phyloP scores from a whole-genome alignment of 495 filamentous ascomycete species.

The Letharia columbiana region DNA sequence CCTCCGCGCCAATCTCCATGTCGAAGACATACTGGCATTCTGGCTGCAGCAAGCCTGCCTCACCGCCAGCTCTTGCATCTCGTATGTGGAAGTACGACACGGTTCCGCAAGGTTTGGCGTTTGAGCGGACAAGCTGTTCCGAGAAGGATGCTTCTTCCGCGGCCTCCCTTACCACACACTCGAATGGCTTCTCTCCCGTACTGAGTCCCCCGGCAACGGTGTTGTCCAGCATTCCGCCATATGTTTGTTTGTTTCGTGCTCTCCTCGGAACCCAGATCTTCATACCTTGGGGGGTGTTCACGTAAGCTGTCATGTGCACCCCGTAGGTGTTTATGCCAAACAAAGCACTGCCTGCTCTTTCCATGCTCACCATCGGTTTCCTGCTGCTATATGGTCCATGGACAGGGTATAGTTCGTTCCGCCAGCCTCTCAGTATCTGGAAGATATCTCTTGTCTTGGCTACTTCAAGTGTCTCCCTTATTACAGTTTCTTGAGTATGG shows the following conservation, averaged over 20 bases:
- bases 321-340: constrained; percentile 85
- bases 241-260: constrained; percentile 70
- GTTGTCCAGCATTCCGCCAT: constrained; percentile 84
- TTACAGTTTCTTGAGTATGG: constrained; percentile 48
- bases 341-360: constrained; percentile 68
- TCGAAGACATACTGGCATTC: constrained; percentile 92
- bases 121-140: constrained; percentile 53
- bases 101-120: constrained; percentile 51
- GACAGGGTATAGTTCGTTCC: constrained; percentile 79
- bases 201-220: constrained; percentile 86
- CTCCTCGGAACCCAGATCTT: constrained; percentile 80
- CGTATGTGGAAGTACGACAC: constrained; percentile 83
- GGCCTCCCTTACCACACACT: constrained; percentile 75
- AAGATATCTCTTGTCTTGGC: constrained; percentile 61
- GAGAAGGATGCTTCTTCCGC: constrained; percentile 86
- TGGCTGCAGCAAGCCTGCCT: constrained; percentile 79
- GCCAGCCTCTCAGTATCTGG: constrained; percentile 70
- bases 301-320: constrained; percentile 78
- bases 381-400: constrained; percentile 50
- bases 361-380: constrained; percentile 64
- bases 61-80: constrained; percentile 69
- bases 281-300: constrained; percentile 50
- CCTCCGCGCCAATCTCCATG: constrained; percentile 60
- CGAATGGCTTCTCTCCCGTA: constrained; percentile 64
- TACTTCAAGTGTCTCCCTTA: constrained; percentile 50